Percentiles rank a stretch among this genome's conserved stretches.
Conservation (phyloP, 148 eudicot species). For the Agrostemma githago region DNA sequence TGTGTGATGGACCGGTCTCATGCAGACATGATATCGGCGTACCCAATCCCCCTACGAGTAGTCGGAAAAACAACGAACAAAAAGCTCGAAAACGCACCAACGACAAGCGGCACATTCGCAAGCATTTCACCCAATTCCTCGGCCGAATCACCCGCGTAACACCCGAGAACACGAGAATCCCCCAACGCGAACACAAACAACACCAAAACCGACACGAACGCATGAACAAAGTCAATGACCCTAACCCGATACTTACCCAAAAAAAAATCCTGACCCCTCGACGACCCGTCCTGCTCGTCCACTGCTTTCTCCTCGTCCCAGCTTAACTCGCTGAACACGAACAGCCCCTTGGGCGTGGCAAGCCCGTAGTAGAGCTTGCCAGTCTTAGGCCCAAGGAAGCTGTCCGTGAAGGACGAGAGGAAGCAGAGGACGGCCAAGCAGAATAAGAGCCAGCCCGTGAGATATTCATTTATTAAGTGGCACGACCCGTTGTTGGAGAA, state of each 20-base stretch:
- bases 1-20: neutral
- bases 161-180: slow-evolving; percentile 34
- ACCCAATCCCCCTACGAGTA: slow-evolving; percentile 52
- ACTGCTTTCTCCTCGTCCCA: slow-evolving; percentile 16
- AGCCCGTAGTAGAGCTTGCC: slow-evolving; percentile 52
- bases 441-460: slow-evolving; percentile 31
- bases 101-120: slow-evolving; percentile 45
- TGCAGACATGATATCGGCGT: slow-evolving; percentile 25
- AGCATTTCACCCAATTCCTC: slow-evolving; percentile 25
- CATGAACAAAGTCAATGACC: slow-evolving; percentile 44
- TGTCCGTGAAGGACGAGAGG: slow-evolving; percentile 57
- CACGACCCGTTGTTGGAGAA: slow-evolving; percentile 48
- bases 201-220: slow-evolving; percentile 39
- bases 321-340: slow-evolving; percentile 33
- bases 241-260: slow-evolving; percentile 29
- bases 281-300: neutral
- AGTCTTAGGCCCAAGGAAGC: slow-evolving; percentile 30
- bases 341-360: slow-evolving; percentile 46
- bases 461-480: slow-evolving; percentile 25
- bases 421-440: slow-evolving; percentile 39
- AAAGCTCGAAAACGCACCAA: slow-evolving; percentile 45
- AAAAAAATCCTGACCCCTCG: neutral
- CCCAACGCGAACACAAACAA: slow-evolving; percentile 43
- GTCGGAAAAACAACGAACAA: slow-evolving; percentile 61
- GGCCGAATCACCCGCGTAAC: slow-evolving; percentile 28